Conservation (phyloP, 306 rosid genomes). For the Malus fusca region DNA sequence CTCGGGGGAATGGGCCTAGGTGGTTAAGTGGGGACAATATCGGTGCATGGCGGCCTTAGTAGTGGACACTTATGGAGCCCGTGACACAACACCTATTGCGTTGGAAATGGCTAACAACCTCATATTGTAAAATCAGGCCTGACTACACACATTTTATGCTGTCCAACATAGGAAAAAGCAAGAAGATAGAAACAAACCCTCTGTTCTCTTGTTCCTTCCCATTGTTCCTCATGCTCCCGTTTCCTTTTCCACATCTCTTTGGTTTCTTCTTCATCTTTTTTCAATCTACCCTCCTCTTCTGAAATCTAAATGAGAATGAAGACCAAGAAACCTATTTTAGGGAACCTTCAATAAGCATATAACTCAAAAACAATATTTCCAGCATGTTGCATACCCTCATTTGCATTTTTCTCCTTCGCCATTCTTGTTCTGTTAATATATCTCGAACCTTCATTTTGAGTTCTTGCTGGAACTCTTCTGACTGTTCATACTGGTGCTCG, state of each 20-base stretch:
- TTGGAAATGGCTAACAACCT: not conserved
- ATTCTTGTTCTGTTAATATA: constrained; percentile 91
- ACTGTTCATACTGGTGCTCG: constrained; percentile 69
- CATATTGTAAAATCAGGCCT: not conserved
- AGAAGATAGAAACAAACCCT: constrained; percentile 58
- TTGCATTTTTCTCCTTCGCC: constrained; percentile 98
- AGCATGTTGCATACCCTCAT: constrained; percentile 88
- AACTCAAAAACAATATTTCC: not conserved
- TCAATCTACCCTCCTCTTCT: constrained; percentile 98
- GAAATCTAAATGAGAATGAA: constrained; percentile 58
- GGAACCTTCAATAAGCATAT: not conserved
- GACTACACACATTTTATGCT: not conserved
- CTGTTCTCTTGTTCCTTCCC: constrained; percentile 98
- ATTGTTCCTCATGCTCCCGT: constrained; percentile 95
- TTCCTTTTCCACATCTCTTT: constrained; percentile 99
- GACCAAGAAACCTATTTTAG: constrained; percentile 14
- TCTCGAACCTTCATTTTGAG: constrained; percentile 85
- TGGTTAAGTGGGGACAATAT: too few species aligned
- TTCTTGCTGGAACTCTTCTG: constrained; percentile 85
- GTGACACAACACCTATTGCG: too few species aligned
- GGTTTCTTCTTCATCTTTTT: constrained; percentile 88
- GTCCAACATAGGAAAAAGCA: not conserved
- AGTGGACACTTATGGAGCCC: too few species aligned
- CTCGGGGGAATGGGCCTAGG: too few species aligned
- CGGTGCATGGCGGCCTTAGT: too few species aligned